Evolutionary conservation across 1,284 basidiomycete species (phyloP).

Genomic region (Sanghuangporus baumii): DNA sequence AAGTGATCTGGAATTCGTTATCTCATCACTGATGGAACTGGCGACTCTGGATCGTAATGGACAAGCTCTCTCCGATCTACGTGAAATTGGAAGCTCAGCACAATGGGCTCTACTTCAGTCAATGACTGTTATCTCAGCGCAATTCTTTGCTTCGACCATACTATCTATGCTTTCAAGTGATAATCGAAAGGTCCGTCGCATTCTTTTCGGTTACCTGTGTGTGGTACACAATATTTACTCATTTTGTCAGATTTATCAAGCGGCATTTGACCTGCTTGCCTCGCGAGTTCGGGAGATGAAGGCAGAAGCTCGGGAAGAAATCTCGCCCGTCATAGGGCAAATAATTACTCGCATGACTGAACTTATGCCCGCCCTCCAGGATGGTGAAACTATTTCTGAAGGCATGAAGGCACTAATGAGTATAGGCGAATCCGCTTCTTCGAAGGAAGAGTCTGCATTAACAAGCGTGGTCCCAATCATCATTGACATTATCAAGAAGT

Average conservation of each 20-base stretch:
- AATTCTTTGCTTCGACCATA: slow-evolving; percentile 53
- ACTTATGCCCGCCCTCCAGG: slow-evolving; percentile 39
- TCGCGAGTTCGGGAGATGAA: slow-evolving; percentile 62
- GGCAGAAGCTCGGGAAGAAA: slow-evolving; percentile 47
- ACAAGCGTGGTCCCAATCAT: slow-evolving; percentile 54
- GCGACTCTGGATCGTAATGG: slow-evolving; percentile 29
- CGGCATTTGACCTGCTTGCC: slow-evolving; percentile 60
- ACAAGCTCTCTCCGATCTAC: slow-evolving; percentile 31
- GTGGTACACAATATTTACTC: neutral
- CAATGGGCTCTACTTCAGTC: slow-evolving; percentile 43
- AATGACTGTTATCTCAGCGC: slow-evolving; percentile 59
- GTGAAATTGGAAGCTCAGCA: slow-evolving; percentile 43
- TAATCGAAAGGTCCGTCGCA: slow-evolving; percentile 38
- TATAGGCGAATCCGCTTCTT: slow-evolving; percentile 49
- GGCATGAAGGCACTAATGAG: slow-evolving; percentile 53
- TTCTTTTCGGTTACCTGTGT: slow-evolving; percentile 1
- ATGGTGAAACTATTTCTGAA: slow-evolving; percentile 34
- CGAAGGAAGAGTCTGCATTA: slow-evolving; percentile 64
- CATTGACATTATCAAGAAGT: slow-evolving; percentile 42
- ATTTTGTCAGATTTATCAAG: slow-evolving; percentile 46
- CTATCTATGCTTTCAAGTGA: slow-evolving; percentile 47
- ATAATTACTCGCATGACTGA: slow-evolving; percentile 47
- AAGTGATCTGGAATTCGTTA: slow-evolving; percentile 28
- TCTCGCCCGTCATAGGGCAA: slow-evolving; percentile 42
- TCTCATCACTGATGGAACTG: slow-evolving; percentile 40